These are phyloP conservation scores for Xylaria telfairii DNA, from an alignment of 495 filamentous ascomycete species.

Conservation along the genomic window DNA sequence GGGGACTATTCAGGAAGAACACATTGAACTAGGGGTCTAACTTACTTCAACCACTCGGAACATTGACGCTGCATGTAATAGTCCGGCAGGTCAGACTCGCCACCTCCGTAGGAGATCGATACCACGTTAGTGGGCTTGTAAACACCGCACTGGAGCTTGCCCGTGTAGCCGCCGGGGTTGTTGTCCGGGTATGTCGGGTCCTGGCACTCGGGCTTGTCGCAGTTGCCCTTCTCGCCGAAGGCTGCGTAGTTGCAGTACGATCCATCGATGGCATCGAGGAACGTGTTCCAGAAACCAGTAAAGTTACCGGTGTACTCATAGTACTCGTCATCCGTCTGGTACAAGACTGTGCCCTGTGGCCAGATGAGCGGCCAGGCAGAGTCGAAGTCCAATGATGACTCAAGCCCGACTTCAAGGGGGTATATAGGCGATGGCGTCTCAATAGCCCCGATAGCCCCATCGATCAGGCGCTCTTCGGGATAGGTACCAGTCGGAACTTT, in stretches of 20 bases:
- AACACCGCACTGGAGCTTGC: slow-evolving; percentile 62
- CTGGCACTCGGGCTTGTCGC: slow-evolving; percentile 34
- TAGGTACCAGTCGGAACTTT: slow-evolving; percentile 42
- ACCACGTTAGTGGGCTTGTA: slow-evolving; percentile 43
- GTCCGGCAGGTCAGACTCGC: slow-evolving; percentile 37
- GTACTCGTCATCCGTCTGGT: slow-evolving; percentile 63
- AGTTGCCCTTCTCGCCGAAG: slow-evolving; percentile 42
- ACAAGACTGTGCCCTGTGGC: slow-evolving; percentile 65
- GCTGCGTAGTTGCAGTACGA: slow-evolving; percentile 62
- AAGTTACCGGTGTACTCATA: slow-evolving; percentile 53
- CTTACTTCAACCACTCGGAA: slow-evolving; percentile 57
- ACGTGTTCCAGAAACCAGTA: slow-evolving; percentile 47
- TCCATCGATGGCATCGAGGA: slow-evolving; percentile 62
- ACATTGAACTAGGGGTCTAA: neutral
- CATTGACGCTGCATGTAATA: slow-evolving; percentile 40
- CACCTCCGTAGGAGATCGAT: slow-evolving; percentile 40
- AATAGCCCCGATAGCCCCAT: slow-evolving; percentile 37
- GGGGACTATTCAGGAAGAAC: neutral
- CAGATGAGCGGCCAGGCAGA: slow-evolving; percentile 53
- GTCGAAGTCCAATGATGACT: slow-evolving; percentile 46
- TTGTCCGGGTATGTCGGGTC: slow-evolving; percentile 59
- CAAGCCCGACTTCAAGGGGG: slow-evolving; percentile 31
- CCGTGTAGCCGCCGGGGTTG: slow-evolving; percentile 58
- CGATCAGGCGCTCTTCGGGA: slow-evolving; percentile 36
- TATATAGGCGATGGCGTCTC: slow-evolving; percentile 32